phyloP scores from a whole-genome alignment of 2,329 filamentous ascomycete genomes.

The Hypoxylon sp. region DNA sequence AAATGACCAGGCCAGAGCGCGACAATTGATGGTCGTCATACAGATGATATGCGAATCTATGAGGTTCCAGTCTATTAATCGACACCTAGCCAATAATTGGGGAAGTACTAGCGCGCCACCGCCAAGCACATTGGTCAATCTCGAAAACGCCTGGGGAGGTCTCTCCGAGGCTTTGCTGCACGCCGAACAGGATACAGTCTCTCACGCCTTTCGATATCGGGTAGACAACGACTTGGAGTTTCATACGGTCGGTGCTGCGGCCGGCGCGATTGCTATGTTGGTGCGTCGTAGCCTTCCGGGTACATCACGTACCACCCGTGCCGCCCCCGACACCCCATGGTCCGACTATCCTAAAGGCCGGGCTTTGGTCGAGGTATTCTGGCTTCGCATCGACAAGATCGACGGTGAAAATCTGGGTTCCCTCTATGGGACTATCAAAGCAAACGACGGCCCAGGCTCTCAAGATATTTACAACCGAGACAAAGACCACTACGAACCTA shows the following conservation, averaged over 20 bases:
- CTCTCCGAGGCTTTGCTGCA: slow-evolving; percentile 5
- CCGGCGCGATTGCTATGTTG: slow-evolving; percentile 2
- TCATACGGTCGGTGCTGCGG: background rate
- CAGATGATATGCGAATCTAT: slow-evolving; percentile 27
- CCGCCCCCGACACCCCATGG: background rate
- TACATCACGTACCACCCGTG: background rate
- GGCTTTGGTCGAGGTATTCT: slow-evolving; percentile 20
- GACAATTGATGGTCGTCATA: slow-evolving; percentile 19
- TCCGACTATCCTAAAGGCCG: slow-evolving; percentile 9
- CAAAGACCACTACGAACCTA: background rate
- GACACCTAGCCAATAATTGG: slow-evolving; percentile 13
- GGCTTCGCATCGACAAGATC: slow-evolving; percentile 20
- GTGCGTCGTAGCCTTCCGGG: background rate
- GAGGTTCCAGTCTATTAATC: slow-evolving; percentile 6
- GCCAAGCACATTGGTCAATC: background rate
- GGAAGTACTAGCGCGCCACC: background rate
- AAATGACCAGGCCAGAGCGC: background rate
- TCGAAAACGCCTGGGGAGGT: slow-evolving; percentile 3
- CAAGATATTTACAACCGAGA: background rate
- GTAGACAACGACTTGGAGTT: slow-evolving; percentile 7
- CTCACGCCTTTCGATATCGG: background rate
- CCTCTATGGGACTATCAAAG: background rate
- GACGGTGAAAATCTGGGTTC: slow-evolving; percentile 11
- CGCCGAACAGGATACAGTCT: slow-evolving; percentile 3
- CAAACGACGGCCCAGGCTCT: background rate